phyloP scores from a whole-genome alignment of 352 stramenopile genomes.

The Phytophthora melonis region DNA sequence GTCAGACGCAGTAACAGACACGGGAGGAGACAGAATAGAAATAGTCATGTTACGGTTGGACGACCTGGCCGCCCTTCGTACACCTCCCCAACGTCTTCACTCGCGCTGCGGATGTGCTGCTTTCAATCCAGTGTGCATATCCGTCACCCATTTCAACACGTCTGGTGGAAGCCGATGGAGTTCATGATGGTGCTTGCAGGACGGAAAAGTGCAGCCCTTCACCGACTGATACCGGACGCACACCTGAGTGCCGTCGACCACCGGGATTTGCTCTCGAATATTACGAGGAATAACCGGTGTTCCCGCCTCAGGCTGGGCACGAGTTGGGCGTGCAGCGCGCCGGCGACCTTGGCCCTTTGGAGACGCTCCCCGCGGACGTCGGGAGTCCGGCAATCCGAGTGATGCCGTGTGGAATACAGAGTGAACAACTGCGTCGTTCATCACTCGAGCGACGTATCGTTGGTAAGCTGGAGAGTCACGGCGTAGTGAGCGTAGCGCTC shows the following conservation, averaged over 20 bases:
- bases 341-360: neutral
- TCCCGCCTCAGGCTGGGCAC: neutral
- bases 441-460: neutral
- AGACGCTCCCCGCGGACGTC: no score
- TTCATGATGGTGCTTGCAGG: neutral
- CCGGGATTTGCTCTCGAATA: neutral
- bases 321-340: neutral
- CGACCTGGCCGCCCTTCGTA: neutral
- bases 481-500: neutral
- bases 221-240: neutral
- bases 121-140: neutral
- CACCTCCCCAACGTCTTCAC: neutral
- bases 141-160: neutral
- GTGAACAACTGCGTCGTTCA: neutral
- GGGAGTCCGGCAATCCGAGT: neutral
- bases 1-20: neutral
- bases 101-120: neutral
- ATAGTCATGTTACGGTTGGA: neutral
- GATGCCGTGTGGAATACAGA: neutral
- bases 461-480: neutral
- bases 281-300: neutral
- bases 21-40: neutral
- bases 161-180: neutral
- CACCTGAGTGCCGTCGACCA: neutral
- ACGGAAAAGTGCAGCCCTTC: neutral